A percentile compares a stretch with the other conserved stretches of the same genome.
Evolutionary conservation across 805 yeast genomes (phyloP).

Genomic region (Kodamaea restingae): DNA sequence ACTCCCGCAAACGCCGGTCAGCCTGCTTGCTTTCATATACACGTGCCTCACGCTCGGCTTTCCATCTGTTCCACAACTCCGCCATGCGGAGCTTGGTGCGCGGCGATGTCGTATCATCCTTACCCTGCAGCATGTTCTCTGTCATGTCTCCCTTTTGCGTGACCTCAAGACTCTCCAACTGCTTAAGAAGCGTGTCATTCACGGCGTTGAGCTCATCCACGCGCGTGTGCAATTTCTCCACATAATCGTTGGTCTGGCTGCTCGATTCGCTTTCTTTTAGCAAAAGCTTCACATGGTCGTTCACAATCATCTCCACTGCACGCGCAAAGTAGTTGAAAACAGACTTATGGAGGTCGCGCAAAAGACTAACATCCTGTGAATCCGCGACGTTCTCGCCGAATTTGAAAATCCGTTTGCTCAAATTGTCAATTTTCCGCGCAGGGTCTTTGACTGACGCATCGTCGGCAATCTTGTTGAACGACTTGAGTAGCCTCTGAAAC

Average conservation of each 20-base stretch:
- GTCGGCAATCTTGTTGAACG: slow-evolving; percentile 54
- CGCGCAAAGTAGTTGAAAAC: slow-evolving; percentile 53
- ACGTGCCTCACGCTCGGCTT: slow-evolving; percentile 66
- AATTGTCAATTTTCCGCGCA: slow-evolving; percentile 42
- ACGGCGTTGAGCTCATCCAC: slow-evolving; percentile 24
- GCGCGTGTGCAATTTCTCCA: slow-evolving; percentile 20
- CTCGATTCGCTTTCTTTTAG: slow-evolving; percentile 30
- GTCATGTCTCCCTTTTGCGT: background rate
- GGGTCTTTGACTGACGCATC: slow-evolving; percentile 59
- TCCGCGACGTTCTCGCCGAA: slow-evolving; percentile 13
- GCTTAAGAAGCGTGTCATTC: slow-evolving; percentile 19
- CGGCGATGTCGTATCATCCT: slow-evolving; percentile 18
- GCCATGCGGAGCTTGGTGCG: slow-evolving; percentile 50
- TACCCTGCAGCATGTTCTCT: background rate
- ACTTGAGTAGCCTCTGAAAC: slow-evolving; percentile 46
- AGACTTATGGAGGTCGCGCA: slow-evolving; percentile 40
- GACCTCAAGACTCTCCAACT: slow-evolving; percentile 12
- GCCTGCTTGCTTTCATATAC: slow-evolving; percentile 58
- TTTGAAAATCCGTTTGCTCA: slow-evolving; percentile 26
- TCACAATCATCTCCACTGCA: slow-evolving; percentile 56
- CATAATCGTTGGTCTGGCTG: slow-evolving; percentile 17
- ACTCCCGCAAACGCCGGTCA: slow-evolving; percentile 43
- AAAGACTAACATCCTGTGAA: slow-evolving; percentile 17
- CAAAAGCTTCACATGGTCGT: slow-evolving; percentile 47
- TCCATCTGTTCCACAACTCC: slow-evolving; percentile 62